These are phyloP conservation scores for Aspergillus spinulosporus DNA, from an alignment of 2,329 filamentous ascomycete species.

Conservation along the genomic window DNA sequence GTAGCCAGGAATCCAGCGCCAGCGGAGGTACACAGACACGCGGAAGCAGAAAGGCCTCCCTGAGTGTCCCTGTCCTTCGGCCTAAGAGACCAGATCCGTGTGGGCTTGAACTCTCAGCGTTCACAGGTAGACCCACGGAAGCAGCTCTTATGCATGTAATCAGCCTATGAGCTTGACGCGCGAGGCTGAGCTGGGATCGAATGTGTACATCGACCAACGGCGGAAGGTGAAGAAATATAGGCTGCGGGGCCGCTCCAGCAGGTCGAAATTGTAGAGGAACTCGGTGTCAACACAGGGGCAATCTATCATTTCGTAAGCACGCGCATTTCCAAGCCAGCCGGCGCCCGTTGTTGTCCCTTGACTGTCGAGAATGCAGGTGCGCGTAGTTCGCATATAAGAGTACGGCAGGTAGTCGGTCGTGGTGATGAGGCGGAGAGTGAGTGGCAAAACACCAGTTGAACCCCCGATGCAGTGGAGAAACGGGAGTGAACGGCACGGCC, in stretches of 20 bases:
- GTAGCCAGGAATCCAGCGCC: slow-evolving; percentile 10
- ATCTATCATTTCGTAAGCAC: slow-evolving; percentile 9
- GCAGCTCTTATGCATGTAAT: slow-evolving; percentile 35
- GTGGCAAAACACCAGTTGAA: slow-evolving; percentile 20
- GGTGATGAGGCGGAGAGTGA: slow-evolving; percentile 18
- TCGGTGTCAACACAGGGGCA: slow-evolving; percentile 11
- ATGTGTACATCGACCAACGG: slow-evolving; percentile 8
- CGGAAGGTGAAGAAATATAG: slow-evolving; percentile 12
- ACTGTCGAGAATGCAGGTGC: slow-evolving; percentile 15
- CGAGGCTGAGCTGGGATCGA: slow-evolving; percentile 23
- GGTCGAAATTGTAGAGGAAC: slow-evolving; percentile 13
- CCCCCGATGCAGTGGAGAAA: slow-evolving; percentile 7
- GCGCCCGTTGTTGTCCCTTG: not conserved
- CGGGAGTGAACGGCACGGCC: not conserved
- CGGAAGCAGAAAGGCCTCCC: slow-evolving; percentile 18
- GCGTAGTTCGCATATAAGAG: slow-evolving; percentile 9
- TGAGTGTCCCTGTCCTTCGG: slow-evolving; percentile 10
- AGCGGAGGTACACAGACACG: slow-evolving; percentile 12
- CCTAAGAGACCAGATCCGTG: slow-evolving; percentile 13
- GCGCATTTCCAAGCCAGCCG: not conserved
- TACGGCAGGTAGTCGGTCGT: slow-evolving; percentile 5
- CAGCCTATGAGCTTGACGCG: slow-evolving; percentile 28
- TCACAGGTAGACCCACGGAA: slow-evolving; percentile 26
- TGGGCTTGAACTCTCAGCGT: slow-evolving; percentile 18
- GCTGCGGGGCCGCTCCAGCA: slow-evolving; percentile 12